Evolutionary conservation across 768 basidiomycete genomes (phyloP), one percentile per base, ranked within the genome.

Genomic region (Daedaleopsis nitida): DNA sequence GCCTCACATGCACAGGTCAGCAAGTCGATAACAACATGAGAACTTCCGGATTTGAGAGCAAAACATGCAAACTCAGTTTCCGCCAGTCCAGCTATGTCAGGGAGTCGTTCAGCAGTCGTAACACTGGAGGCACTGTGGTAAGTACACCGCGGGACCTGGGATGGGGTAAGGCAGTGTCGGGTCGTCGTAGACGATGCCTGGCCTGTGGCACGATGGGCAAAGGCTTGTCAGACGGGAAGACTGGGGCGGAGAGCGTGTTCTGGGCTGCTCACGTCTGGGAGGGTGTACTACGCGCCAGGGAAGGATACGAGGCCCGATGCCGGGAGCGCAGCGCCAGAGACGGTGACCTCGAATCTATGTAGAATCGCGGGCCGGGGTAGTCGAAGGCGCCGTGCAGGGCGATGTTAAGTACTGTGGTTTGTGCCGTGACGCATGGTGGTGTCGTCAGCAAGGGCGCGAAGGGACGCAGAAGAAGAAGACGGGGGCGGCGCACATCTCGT

Each of bases 401-500:
- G 57, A 80, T 75, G 58, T 78, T 80, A 47, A 8, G 10, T 19
- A 21, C n/a, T 6, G 19, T 12, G 11, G 12, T n/a, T 45, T 14
- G 44, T 48, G n/a, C 19, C 11, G n/a, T n/a, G n/a, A n/a, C n/a
- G n/a, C n/a, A n/a, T n/a, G n/a, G n/a, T n/a, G n/a, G n/a, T n/a
- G n/a, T n/a, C n/a, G n/a, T n/a, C n/a, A n/a, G n/a, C n/a, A n/a
- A n/a, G n/a, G n/a, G n/a, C n/a, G n/a, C n/a, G n/a, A n/a, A n/a
- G n/a, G n/a, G n/a, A n/a, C n/a, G n/a, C n/a, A n/a, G n/a, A n/a
- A n/a, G n/a, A n/a, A n/a, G n/a, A n/a, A n/a, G n/a, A n/a, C n/a
- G n/a, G n/a, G n/a, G n/a, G n/a, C n/a, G n/a, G n/a, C 75, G 37
- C 19, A 79, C 77, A 79, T 80, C 64, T 82, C 80, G 66, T 82